These are phyloP conservation scores for Hypericum perforatum DNA, from an alignment of 345 rosid species.

Conservation along the genomic window DNA sequence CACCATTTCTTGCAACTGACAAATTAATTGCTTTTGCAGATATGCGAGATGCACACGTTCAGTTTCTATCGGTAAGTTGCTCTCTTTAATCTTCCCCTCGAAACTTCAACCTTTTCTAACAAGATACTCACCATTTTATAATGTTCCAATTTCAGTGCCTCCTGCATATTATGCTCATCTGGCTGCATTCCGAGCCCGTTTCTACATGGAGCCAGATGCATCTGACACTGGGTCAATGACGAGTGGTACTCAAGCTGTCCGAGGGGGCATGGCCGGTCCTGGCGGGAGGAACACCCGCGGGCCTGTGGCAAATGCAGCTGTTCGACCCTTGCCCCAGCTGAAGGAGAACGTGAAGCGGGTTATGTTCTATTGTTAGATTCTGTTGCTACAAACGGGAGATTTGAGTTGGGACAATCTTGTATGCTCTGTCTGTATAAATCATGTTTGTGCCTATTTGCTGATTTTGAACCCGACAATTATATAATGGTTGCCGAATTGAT, in stretches of 20 bases:
- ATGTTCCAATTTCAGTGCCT: conserved; percentile 45
- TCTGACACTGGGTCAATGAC: conserved; percentile 94
- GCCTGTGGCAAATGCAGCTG: conserved; percentile 54
- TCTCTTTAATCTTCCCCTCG: neutral
- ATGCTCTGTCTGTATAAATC: too few relatives aligned
- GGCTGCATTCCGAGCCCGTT: conserved; percentile 94
- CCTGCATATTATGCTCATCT: conserved; percentile 98
- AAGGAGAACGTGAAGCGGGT: conserved; percentile 93
- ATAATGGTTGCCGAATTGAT: too few relatives aligned
- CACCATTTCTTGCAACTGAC: neutral
- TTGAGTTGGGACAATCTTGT: too few relatives aligned
- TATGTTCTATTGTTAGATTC: conserved; percentile 72
- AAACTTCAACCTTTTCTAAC: neutral
- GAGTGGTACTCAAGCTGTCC: conserved; percentile 49
- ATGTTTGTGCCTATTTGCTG: too few relatives aligned
- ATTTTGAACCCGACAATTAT: too few relatives aligned
- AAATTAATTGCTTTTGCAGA: conserved; percentile 24
- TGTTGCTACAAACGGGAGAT: too few relatives aligned
- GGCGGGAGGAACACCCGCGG: conserved; percentile 44
- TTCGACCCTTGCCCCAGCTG: conserved; percentile 78
- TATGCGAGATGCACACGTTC: conserved; percentile 97
- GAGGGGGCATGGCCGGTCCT: conserved; percentile 47
- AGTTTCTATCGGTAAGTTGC: conserved; percentile 75
- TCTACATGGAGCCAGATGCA: conserved; percentile 97
- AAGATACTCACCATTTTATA: neutral